A percentile compares a stretch with the other conserved stretches of the same genome.
Evolutionary conservation across 495 filamentous ascomycete genomes (phyloP).

Genomic region (Penicillium crystallinum): DNA sequence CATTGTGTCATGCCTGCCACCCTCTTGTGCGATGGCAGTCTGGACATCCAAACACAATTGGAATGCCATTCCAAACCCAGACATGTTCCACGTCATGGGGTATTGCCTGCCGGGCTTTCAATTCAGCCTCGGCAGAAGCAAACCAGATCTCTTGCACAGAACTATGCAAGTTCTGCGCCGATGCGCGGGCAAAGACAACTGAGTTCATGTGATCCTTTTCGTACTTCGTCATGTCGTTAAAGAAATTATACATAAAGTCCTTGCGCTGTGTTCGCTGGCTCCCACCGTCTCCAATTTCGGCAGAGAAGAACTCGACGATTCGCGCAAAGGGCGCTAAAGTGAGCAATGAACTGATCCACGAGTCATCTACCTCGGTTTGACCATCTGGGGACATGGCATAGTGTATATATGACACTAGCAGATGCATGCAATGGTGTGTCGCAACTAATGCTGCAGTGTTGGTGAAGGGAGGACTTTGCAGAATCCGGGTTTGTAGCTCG

Average conservation of each 20-base stretch:
- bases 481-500: conserved; percentile 35
- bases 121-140: conserved; percentile 31
- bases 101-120: conserved; percentile 23
- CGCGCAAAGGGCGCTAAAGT: conserved; percentile 39
- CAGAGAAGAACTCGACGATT: conserved; percentile 43
- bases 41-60: conserved; percentile 34
- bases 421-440: conserved; percentile 43
- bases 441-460: conserved; percentile 40
- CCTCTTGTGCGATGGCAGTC: conserved; percentile 28
- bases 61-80: conserved; percentile 30
- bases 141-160: conserved; percentile 42
- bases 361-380: conserved; percentile 28
- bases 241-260: conserved; percentile 45
- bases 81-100: conserved; percentile 34
- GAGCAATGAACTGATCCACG: conserved; percentile 42
- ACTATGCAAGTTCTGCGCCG: conserved; percentile 30
- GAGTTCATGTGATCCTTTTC: conserved; percentile 40
- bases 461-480: conserved; percentile 41
- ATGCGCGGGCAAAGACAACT: conserved; percentile 30
- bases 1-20: conserved; percentile 31
- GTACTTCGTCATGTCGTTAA: conserved; percentile 33
- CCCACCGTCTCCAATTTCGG: conserved; percentile 42
- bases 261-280: conserved; percentile 40
- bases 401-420: conserved; percentile 38
- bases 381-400: conserved; percentile 32